These are phyloP conservation scores for Hypomontagnella monticulosa DNA, from an alignment of 495 filamentous ascomycete species.

Conservation along the genomic window DNA sequence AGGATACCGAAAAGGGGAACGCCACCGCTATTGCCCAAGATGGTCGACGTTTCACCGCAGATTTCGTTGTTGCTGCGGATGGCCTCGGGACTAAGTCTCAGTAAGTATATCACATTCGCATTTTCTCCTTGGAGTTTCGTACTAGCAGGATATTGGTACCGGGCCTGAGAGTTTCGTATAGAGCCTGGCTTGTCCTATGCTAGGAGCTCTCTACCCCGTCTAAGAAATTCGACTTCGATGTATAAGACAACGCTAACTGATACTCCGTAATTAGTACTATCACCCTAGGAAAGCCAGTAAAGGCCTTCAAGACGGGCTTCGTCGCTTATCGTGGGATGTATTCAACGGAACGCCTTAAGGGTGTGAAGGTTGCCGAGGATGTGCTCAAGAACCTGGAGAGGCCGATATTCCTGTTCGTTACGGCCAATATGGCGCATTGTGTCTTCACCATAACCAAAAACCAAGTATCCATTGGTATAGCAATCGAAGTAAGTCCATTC, in stretches of 20 bases:
- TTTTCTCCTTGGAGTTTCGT: not conserved
- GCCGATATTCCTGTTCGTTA: not conserved
- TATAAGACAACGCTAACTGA: not conserved
- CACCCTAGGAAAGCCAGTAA: constrained; percentile 20
- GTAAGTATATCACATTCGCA: constrained; percentile 42
- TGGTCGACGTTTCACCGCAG: constrained; percentile 56
- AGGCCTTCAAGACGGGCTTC: constrained; percentile 17
- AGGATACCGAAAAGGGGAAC: constrained; percentile 50
- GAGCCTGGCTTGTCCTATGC: not conserved
- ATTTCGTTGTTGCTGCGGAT: constrained; percentile 66
- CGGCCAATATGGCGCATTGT: constrained; percentile 1
- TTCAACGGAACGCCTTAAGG: constrained; percentile 10
- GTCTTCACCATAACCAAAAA: constrained; percentile 4
- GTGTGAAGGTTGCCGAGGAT: constrained; percentile 4
- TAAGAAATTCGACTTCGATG: too few species aligned
- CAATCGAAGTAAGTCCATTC: constrained; percentile 6
- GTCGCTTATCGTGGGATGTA: constrained; percentile 18
- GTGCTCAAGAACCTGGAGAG: not conserved
- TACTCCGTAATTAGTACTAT: not conserved
- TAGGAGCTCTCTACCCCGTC: too few species aligned
- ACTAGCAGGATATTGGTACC: too few species aligned
- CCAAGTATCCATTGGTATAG: not conserved
- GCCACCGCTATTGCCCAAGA: constrained; percentile 57
- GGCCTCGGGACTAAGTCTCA: constrained; percentile 66
- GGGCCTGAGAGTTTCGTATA: too few species aligned